A percentile compares a stretch with the other conserved stretches of the same genome.
Evolutionary conservation across 1,284 basidiomycete genomes (phyloP).

Genomic region (Ustilago xerochloae): DNA sequence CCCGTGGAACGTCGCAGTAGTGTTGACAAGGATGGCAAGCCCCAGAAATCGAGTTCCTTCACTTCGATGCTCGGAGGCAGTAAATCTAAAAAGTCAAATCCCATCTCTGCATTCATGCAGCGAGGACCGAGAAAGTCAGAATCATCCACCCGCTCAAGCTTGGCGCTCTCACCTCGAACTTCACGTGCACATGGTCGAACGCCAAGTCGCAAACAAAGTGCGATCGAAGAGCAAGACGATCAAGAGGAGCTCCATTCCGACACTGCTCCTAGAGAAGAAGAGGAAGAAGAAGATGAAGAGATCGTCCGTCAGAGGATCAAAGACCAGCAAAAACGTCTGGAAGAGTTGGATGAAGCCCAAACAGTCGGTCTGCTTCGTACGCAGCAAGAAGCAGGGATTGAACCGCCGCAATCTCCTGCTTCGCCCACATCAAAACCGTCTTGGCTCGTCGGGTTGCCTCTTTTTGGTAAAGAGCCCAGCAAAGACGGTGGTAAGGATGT

Average conservation of each 20-base stretch:
- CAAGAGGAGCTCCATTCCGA: not conserved
- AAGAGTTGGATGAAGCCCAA: conserved; percentile 45
- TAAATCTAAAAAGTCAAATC: conserved; percentile 1
- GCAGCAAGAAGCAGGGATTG: conserved; percentile 38
- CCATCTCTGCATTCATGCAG: conserved; percentile 6
- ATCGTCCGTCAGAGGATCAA: conserved; percentile 27
- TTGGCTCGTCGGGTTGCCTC: conserved; percentile 27
- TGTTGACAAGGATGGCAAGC: not conserved
- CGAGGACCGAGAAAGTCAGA: conserved; percentile 2
- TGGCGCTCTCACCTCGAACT: not conserved
- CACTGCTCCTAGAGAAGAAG: conserved; percentile 2
- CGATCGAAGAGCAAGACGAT: conserved; percentile 3
- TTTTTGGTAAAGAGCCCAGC: conserved; percentile 15
- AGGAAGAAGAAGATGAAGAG: conserved; percentile 33
- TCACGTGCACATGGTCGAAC: not conserved
- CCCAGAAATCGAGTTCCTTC: conserved; percentile 6
- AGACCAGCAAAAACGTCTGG: conserved; percentile 33
- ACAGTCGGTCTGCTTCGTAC: conserved; percentile 31
- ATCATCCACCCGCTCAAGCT: not conserved
- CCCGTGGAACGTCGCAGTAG: not conserved
- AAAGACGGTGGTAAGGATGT: not conserved
- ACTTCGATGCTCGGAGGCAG: conserved; percentile 10
- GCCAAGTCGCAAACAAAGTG: conserved; percentile 5
- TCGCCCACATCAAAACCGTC: conserved; percentile 13
- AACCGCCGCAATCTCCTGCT: conserved; percentile 16